phyloP scores from a whole-genome alignment of 352 stramenopile genomes.

The Aphanomyces stellatus region DNA sequence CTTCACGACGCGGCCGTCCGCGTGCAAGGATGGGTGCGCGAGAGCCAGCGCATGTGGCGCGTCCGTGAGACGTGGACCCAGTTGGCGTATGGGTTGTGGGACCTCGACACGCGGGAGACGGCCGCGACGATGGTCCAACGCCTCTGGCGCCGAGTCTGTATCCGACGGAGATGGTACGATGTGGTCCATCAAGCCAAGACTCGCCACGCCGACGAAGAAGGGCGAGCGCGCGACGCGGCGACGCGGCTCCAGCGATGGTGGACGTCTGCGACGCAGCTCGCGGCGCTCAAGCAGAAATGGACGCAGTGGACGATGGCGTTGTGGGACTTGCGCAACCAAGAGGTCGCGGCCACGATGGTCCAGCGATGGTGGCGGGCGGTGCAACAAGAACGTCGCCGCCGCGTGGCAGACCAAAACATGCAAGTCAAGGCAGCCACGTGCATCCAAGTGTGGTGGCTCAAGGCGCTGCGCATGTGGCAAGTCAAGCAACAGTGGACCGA shows the following conservation, averaged over 20 bases:
- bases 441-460: constrained; percentile 20
- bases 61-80: neutral
- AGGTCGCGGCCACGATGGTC: neutral
- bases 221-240: neutral
- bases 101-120: neutral
- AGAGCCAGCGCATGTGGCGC: neutral
- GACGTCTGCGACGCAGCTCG: neutral
- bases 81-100: neutral
- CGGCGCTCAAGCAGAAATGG: neutral
- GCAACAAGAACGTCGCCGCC: neutral
- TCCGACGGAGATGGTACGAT: neutral
- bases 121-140: neutral
- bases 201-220: too few species aligned
- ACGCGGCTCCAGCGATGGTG: constrained; percentile 14
- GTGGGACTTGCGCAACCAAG: neutral
- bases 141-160: neutral
- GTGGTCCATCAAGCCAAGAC: neutral
- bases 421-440: neutral
- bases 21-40: neutral
- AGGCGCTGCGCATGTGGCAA: neutral
- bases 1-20: neutral
- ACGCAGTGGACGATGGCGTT: neutral
- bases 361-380: neutral
- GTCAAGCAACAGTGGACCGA: neutral
- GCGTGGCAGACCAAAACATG: neutral